Conservation (phyloP, 441 rosid genomes). For the Corymbia calophylla region DNA sequence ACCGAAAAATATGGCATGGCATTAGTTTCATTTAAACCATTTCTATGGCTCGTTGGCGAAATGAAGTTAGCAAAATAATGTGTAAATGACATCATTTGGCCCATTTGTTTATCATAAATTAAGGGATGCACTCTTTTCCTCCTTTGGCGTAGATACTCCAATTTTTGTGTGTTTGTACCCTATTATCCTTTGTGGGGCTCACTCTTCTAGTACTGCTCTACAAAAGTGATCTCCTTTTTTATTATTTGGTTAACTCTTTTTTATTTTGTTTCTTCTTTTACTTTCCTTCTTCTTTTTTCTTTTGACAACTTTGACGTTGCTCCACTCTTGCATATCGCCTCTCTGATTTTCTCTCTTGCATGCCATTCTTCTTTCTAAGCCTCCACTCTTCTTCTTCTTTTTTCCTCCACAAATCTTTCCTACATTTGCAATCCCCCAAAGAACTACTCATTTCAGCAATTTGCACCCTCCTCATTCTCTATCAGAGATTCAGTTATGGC, state of each 20-base stretch:
- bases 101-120: neutral
- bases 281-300: neutral
- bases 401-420: neutral
- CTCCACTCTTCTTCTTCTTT: neutral
- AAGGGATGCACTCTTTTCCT: no score
- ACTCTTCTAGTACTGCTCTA: neutral
- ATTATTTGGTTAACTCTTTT: no score
- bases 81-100: neutral
- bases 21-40: neutral
- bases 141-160: neutral
- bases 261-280: neutral
- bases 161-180: neutral
- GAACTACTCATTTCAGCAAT: neutral
- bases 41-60: accelerated
- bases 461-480: neutral
- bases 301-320: neutral
- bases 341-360: neutral
- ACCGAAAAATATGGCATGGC: accelerated
- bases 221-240: neutral
- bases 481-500: neutral
- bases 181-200: neutral
- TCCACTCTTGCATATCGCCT: neutral
- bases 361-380: neutral
- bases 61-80: neutral
- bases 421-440: neutral